phyloP scores from a whole-genome alignment of 257 asterid genomes.

The Capsicum pubescens region DNA sequence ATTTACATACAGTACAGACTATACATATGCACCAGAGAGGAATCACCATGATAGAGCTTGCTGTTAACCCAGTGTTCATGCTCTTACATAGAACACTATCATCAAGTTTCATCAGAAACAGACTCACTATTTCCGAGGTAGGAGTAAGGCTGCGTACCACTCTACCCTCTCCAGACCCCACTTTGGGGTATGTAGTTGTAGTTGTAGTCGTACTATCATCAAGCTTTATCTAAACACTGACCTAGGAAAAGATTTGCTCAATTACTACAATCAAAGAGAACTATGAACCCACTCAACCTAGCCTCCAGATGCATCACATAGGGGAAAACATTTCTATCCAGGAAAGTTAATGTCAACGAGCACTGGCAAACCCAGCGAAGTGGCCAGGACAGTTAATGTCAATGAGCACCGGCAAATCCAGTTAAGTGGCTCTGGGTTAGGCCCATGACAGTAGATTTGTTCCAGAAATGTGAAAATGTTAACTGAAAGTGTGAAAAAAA shows the following conservation, averaged over 20 bases:
- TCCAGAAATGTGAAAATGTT: background rate
- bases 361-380: background rate
- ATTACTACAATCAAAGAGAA: background rate
- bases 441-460: background rate
- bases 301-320: background rate
- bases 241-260: background rate
- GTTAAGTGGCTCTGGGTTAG: background rate
- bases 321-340: background rate
- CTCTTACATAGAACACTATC: background rate
- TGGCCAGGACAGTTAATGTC: background rate
- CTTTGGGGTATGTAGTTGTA: too few relatives aligned
- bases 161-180: too few relatives aligned
- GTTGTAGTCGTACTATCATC: too few relatives aligned
- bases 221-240: background rate
- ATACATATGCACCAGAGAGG: background rate
- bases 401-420: background rate
- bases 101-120: background rate
- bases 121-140: too few relatives aligned
- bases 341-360: background rate
- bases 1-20: background rate
- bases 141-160: too few relatives aligned
- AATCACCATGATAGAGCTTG: background rate
- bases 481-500: background rate
- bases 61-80: background rate
- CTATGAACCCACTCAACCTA: background rate